These are phyloP conservation scores for Yueomyces sinensis DNA, from an alignment of 805 yeast genomes.

Conservation along the genomic window DNA sequence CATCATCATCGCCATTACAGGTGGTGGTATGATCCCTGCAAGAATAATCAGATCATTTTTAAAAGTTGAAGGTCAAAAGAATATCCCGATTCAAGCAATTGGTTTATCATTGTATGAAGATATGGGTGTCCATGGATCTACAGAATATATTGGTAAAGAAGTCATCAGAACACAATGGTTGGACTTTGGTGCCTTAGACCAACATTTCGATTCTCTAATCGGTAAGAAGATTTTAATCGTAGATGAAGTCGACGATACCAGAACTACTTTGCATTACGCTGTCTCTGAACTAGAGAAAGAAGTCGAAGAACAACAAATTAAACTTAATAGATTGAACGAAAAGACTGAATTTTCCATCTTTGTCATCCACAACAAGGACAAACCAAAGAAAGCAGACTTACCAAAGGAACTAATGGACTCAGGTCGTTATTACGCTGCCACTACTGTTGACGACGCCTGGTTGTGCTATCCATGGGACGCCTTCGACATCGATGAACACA, in stretches of 20 bases:
- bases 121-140: slow-evolving; percentile 31
- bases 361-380: slow-evolving; percentile 74
- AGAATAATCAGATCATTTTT: slow-evolving; percentile 53
- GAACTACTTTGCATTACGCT: slow-evolving; percentile 82
- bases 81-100: slow-evolving; percentile 59
- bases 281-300: slow-evolving; percentile 53
- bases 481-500: slow-evolving; percentile 64
- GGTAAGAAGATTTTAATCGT: slow-evolving; percentile 75
- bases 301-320: slow-evolving; percentile 44
- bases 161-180: slow-evolving; percentile 86
- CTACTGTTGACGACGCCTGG: slow-evolving; percentile 68
- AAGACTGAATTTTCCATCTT: slow-evolving; percentile 60
- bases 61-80: slow-evolving; percentile 44
- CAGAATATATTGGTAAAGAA: slow-evolving; percentile 54
- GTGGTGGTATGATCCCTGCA: slow-evolving; percentile 64
- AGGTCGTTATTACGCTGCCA: slow-evolving; percentile 60
- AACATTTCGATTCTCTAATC: slow-evolving; percentile 61
- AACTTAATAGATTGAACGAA: slow-evolving; percentile 44
- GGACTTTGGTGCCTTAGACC: slow-evolving; percentile 58
- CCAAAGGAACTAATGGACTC: slow-evolving; percentile 48
- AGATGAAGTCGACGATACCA: slow-evolving; percentile 86
- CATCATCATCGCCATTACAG: slow-evolving; percentile 55
- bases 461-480: slow-evolving; percentile 91
- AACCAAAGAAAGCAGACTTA: slow-evolving; percentile 66
- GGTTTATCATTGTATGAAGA: slow-evolving; percentile 54